Conservation (phyloP, 768 basidiomycete genomes). For the Rhodocollybia butyracea region DNA sequence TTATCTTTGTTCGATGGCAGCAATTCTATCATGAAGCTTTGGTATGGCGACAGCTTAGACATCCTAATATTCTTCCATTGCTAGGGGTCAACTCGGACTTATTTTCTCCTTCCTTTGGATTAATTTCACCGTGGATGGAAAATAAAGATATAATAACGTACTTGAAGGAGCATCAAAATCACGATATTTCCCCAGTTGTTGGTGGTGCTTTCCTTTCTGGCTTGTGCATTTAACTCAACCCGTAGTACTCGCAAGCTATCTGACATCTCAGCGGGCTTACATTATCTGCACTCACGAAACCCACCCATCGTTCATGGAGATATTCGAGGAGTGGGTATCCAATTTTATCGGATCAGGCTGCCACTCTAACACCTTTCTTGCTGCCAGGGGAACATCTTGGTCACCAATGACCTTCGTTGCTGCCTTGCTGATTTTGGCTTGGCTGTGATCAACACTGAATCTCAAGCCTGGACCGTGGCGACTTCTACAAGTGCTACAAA, state of each 20-base stretch:
- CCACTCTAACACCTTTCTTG: not conserved
- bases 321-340: slow-evolving; percentile 21
- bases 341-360: not conserved
- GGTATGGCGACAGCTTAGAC: no score
- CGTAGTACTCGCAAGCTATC: slow-evolving; percentile 12
- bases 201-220: not conserved
- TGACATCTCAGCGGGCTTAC: slow-evolving; percentile 25
- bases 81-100: slow-evolving; percentile 14
- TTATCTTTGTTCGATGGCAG: slow-evolving; percentile 9
- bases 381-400: slow-evolving; percentile 19
- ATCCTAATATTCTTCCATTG: no score
- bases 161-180: slow-evolving; percentile 14
- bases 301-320: slow-evolving; percentile 29
- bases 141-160: slow-evolving; percentile 20
- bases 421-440: no score
- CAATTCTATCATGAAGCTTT: slow-evolving; percentile 25
- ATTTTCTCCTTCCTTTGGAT: slow-evolving; percentile 3
- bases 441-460: slow-evolving; percentile 9
- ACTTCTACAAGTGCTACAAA: not conserved
- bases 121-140: slow-evolving; percentile 33
- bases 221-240: not conserved
- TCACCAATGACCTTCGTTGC: no score
- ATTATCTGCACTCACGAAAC: slow-evolving; percentile 25
- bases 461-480: not conserved
- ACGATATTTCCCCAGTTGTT: slow-evolving; percentile 21